Base-by-base conservation (phyloP, 139 green algal genomes). In the Diplosphaera chodatii region DNA sequence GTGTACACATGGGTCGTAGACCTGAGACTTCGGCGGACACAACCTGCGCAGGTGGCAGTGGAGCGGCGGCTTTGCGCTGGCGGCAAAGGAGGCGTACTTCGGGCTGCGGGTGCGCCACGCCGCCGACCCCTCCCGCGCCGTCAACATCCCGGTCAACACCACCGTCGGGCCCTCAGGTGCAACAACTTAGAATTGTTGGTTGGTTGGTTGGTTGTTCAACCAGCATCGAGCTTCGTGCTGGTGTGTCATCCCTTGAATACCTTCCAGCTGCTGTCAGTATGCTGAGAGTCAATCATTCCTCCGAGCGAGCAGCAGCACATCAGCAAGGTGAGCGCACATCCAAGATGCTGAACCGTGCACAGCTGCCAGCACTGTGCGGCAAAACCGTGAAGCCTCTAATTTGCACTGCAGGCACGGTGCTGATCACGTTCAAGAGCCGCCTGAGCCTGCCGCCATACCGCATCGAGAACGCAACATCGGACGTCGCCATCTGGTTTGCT, bases 91-190 rank as follows among this genome's bases (percentile, higher is more conserved):
- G 73, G 73, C 86, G 64, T 95, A 96, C 78, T 91, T 95, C 83
- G 89, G 88, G 5, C 82, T 94, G 71, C 82, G 88, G 32, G 76
- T 93, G 15, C 78, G 84, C 10, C 72, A 86, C 55, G 69, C 40
- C 40, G 32, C 68, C 23, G 65, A 71, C 22, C 55, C n/a, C 27
- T 33, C 48, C 3, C 65, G 63, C n/a, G 87, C 83, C 80, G 83
- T 91, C 34, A 96, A 95, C 77, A 90, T 96, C 63, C 90, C 90
- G 18, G 84, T 94, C 75, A 94, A 90, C 78, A 89, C 88, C 66
- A 93, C 87, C 1, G 89, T 96, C 22, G 89, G 90, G 4, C 67
- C 80, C 21, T 87, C 84, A 32, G 84, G 87, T 78, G 73, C 10
- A 77, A 3, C 13, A n/a, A n/a, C n/a, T n/a, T n/a, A n/a, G n/a